These are phyloP conservation scores for Leishmania mexicana DNA, from an alignment of 208 protist genomes.

Conservation along the genomic window DNA sequence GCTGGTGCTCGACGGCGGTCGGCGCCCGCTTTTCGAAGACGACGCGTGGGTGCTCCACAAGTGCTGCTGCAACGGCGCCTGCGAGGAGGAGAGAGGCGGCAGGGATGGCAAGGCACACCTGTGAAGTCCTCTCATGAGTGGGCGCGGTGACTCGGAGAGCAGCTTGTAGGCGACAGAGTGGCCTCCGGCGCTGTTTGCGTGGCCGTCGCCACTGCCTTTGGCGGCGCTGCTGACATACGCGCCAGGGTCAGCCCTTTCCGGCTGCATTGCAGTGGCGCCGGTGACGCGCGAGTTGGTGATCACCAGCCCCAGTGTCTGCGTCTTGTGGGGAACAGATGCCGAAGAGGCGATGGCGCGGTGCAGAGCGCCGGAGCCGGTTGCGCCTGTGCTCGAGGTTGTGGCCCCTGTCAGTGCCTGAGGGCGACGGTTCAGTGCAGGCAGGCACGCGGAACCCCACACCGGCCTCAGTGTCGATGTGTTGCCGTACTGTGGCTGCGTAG, in stretches of 20 bases:
- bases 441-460: background rate
- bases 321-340: background rate
- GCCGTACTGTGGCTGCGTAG: background rate
- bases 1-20: background rate
- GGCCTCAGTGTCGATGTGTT: background rate
- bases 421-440: background rate
- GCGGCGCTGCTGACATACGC: background rate
- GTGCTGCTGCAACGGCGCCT: background rate
- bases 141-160: background rate
- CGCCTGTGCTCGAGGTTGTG: background rate
- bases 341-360: background rate
- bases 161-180: background rate
- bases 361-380: background rate
- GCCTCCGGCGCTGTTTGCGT: background rate
- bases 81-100: background rate
- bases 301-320: background rate
- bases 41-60: background rate
- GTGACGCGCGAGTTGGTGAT: conserved; percentile 2
- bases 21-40: background rate
- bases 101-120: background rate
- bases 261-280: background rate
- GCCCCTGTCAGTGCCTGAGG: background rate
- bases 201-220: background rate
- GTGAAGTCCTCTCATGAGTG: background rate
- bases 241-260: background rate